A percentile compares a stretch with the other conserved stretches of the same genome.
These are phyloP conservation scores for Aspergillus asperescens DNA, from an alignment of 495 filamentous ascomycete genomes.

Conservation along the genomic window DNA sequence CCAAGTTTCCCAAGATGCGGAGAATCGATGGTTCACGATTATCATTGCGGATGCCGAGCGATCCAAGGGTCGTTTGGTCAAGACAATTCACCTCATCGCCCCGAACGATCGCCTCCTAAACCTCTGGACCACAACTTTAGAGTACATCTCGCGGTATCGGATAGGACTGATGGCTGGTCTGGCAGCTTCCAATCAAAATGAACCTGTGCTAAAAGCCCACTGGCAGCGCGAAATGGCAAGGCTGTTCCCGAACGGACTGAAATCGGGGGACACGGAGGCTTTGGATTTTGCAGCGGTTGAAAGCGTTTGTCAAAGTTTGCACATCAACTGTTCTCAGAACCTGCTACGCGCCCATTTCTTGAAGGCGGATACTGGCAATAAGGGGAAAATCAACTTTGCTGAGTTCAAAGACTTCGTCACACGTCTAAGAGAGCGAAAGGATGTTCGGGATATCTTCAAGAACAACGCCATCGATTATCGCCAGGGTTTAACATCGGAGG, in stretches of 20 bases:
- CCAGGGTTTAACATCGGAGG: slow-evolving; percentile 58
- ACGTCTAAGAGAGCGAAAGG: slow-evolving; percentile 74
- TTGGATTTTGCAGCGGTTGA: slow-evolving; percentile 74
- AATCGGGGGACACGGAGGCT: slow-evolving; percentile 56
- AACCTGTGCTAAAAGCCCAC: slow-evolving; percentile 70
- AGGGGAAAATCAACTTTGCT: slow-evolving; percentile 61
- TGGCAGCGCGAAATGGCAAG: slow-evolving; percentile 85
- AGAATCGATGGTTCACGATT: slow-evolving; percentile 80
- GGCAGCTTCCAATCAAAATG: slow-evolving; percentile 64
- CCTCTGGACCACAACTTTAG: slow-evolving; percentile 75
- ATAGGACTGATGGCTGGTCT: slow-evolving; percentile 84
- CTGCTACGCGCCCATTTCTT: slow-evolving; percentile 71
- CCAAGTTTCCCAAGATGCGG: slow-evolving; percentile 54
- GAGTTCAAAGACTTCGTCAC: slow-evolving; percentile 80
- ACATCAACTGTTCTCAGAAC: slow-evolving; percentile 78
- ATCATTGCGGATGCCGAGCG: slow-evolving; percentile 67
- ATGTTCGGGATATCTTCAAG: slow-evolving; percentile 67
- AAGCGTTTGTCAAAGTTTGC: slow-evolving; percentile 75
- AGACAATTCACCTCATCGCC: slow-evolving; percentile 80
- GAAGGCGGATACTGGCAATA: slow-evolving; percentile 58
- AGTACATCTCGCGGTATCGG: slow-evolving; percentile 72
- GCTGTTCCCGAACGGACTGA: slow-evolving; percentile 51
- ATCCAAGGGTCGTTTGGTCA: slow-evolving; percentile 61
- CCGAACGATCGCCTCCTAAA: slow-evolving; percentile 61
- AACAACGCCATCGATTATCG: slow-evolving; percentile 44